A percentile compares a stretch with the other conserved stretches of the same genome.
Conservation (phyloP, 2,329 filamentous ascomycete species). For the Macrophomina pseudophaseolina region DNA sequence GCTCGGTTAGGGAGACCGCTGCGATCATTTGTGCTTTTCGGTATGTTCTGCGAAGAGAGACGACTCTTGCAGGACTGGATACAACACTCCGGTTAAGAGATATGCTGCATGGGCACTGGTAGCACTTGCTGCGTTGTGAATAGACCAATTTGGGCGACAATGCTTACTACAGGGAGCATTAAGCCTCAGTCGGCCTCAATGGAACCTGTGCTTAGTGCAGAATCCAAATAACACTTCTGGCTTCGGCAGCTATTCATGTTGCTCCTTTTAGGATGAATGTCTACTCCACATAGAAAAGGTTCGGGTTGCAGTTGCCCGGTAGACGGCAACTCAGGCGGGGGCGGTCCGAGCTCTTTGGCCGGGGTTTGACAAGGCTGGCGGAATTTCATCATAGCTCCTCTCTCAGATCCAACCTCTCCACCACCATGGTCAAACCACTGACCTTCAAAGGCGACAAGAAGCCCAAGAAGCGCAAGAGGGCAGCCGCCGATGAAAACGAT, state of each 20-base stretch:
- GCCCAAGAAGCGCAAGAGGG: slow-evolving; percentile 85
- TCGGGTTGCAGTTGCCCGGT: not conserved
- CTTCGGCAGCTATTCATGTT: not conserved
- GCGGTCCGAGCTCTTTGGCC: slow-evolving; percentile 8
- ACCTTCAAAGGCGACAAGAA: slow-evolving; percentile 98
- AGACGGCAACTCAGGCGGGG: not conserved
- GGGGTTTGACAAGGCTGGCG: not conserved
- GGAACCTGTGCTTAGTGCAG: too few species aligned
- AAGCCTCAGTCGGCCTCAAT: too few species aligned
- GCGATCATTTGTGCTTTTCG: too few species aligned
- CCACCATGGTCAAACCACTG: slow-evolving; percentile 82
- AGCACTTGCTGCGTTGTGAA: too few species aligned
- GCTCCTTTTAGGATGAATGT: too few species aligned
- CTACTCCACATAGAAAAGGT: too few species aligned
- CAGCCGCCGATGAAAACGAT: slow-evolving; percentile 57
- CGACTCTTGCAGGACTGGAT: too few species aligned
- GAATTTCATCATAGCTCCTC: slow-evolving; percentile 20
- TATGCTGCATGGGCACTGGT: too few species aligned
- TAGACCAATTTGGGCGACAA: too few species aligned
- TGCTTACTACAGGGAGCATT: too few species aligned
- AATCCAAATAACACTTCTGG: not conserved
- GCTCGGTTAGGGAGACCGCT: not conserved
- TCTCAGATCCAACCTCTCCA: slow-evolving; percentile 29
- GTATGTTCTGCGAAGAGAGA: too few species aligned
- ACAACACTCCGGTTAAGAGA: too few species aligned